Conservation (phyloP, 2,329 filamentous ascomycete genomes). For the Talaromyces sp. region DNA sequence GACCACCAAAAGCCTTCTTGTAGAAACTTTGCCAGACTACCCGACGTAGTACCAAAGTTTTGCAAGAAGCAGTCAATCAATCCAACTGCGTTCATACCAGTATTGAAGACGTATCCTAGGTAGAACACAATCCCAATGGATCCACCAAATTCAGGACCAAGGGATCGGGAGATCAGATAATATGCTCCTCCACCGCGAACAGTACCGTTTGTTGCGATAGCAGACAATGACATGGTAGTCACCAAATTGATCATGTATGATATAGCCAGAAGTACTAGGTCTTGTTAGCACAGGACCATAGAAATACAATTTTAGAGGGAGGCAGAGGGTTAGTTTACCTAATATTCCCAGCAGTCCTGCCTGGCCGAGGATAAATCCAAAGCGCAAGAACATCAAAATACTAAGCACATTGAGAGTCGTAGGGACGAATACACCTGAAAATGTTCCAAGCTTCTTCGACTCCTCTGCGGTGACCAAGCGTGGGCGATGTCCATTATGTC, state of each 20-base stretch:
- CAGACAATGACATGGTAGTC: slow-evolving; percentile 82
- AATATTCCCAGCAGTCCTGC: slow-evolving; percentile 78
- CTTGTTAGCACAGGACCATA: slow-evolving; percentile 20
- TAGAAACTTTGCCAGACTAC: slow-evolving; percentile 62
- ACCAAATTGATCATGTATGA: slow-evolving; percentile 84
- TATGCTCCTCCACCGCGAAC: slow-evolving; percentile 87
- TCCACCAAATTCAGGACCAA: slow-evolving; percentile 86
- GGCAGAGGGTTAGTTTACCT: slow-evolving; percentile 51
- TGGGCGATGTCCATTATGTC: slow-evolving; percentile 28
- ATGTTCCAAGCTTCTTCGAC: slow-evolving; percentile 69
- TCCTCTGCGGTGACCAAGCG: slow-evolving; percentile 30
- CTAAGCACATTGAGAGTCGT: slow-evolving; percentile 87
- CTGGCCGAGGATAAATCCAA: slow-evolving; percentile 81
- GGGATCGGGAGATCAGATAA: slow-evolving; percentile 81
- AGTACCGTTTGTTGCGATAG: slow-evolving; percentile 86
- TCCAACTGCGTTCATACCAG: slow-evolving; percentile 83
- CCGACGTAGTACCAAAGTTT: slow-evolving; percentile 65
- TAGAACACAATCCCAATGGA: slow-evolving; percentile 89
- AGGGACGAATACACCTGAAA: slow-evolving; percentile 81
- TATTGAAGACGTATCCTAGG: slow-evolving; percentile 85
- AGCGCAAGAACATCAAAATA: slow-evolving; percentile 90
- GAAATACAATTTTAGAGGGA: not conserved
- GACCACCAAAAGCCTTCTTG: slow-evolving; percentile 74
- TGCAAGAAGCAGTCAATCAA: slow-evolving; percentile 79
- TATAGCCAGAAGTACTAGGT: slow-evolving; percentile 67